These are phyloP conservation scores for Lichina pygmaea DNA, from an alignment of 495 filamentous ascomycete species.

Conservation along the genomic window DNA sequence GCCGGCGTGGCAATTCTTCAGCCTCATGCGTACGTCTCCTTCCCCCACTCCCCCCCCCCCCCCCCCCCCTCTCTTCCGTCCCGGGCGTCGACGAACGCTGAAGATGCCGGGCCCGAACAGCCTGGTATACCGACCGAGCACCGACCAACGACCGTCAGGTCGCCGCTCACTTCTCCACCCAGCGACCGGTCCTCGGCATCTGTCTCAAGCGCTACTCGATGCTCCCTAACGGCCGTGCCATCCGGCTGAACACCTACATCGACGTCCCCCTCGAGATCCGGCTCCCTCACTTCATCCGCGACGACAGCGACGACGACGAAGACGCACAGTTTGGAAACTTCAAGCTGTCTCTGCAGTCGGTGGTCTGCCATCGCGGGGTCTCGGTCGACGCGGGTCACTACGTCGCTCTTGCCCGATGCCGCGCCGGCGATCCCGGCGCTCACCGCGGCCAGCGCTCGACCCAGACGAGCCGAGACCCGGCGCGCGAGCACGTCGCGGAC, in stretches of 20 bases:
- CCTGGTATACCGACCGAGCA: constrained; percentile 42
- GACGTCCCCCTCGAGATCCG: constrained; percentile 81
- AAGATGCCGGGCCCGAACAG: constrained; percentile 7
- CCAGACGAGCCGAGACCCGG: not conserved
- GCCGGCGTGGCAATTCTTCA: constrained; percentile 96
- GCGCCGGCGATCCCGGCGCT: constrained; percentile 16
- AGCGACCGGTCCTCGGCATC: constrained; percentile 65
- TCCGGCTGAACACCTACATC: constrained; percentile 49
- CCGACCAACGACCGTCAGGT: constrained; percentile 42
- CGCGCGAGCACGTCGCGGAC: constrained; percentile 25
- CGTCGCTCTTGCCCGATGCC: constrained; percentile 50
- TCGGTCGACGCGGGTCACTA: constrained; percentile 88
- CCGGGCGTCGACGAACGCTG: not conserved
- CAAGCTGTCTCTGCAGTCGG: constrained; percentile 67
- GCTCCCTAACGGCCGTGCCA: constrained; percentile 34
- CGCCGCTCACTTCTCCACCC: constrained; percentile 40
- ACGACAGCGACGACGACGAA: constrained; percentile 37
- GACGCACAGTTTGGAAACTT: constrained; percentile 49
- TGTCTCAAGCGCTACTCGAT: constrained; percentile 80
- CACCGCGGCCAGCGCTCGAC: constrained; percentile 13
- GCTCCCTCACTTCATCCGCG: constrained; percentile 69
- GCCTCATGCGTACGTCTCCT: constrained; percentile 40
- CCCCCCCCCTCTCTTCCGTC: not conserved
- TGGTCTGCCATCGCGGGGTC: constrained; percentile 73
- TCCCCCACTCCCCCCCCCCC: not conserved